phyloP scores from a whole-genome alignment of 306 rosid genomes.

The Lagenaria siceraria region DNA sequence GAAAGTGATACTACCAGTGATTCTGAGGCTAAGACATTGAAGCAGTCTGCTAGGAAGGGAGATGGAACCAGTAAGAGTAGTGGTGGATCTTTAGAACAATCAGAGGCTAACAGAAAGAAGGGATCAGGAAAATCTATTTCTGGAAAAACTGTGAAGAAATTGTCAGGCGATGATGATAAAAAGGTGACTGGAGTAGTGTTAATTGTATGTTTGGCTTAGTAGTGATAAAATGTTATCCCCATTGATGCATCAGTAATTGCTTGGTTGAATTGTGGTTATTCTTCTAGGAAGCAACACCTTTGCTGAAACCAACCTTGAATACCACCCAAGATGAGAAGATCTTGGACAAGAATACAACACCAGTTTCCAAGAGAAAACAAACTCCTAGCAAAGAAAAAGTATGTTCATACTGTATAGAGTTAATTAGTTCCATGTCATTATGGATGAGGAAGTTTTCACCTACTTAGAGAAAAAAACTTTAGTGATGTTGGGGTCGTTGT shows the following conservation, averaged over 20 bases:
- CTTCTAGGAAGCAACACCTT: constrained; percentile 34
- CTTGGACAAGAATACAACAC: constrained; percentile 39
- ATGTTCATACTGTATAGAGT: not conserved
- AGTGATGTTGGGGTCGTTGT: not conserved
- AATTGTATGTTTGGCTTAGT: not conserved
- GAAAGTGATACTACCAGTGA: constrained; percentile 38
- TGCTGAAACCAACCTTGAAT: constrained; percentile 33
- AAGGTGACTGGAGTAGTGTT: constrained; percentile 12
- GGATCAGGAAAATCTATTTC: constrained; percentile 27
- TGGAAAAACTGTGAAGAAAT: constrained; percentile 27
- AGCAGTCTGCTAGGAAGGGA: constrained; percentile 42
- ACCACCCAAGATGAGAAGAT: constrained; percentile 29
- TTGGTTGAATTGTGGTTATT: constrained; percentile 2
- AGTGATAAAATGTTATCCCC: not conserved
- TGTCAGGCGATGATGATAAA: constrained; percentile 34
- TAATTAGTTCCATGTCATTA: constrained; percentile 16
- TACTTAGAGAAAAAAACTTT: not conserved
- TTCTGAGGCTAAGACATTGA: constrained; percentile 33
- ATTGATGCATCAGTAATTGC: not conserved
- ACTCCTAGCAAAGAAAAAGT: constrained; percentile 56
- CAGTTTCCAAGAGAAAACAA: constrained; percentile 58
- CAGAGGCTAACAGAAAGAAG: constrained; percentile 38
- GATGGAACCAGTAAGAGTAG: constrained; percentile 29
- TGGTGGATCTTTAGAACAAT: constrained; percentile 33
- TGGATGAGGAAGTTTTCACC: not conserved